Percentiles rank a stretch among this genome's conserved stretches.
phyloP scores from a whole-genome alignment of 129 eudicot genomes.

The Saposhnikovia divaricata region DNA sequence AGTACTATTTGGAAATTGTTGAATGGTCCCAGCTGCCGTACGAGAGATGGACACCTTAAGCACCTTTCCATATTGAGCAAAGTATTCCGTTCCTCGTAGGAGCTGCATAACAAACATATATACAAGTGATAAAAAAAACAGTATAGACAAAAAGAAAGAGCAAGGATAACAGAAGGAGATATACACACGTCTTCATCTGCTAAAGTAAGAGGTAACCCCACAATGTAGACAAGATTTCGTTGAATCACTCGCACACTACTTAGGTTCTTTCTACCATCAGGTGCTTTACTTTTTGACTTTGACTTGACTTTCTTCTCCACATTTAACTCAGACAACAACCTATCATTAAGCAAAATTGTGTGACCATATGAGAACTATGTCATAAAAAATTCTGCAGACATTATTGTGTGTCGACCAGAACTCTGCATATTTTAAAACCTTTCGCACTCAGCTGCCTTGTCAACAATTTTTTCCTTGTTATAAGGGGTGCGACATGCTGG shows the following conservation, averaged over 20 bases:
- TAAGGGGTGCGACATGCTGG: constrained; percentile 70
- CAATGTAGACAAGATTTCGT: constrained; percentile 48
- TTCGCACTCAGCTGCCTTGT: constrained; percentile 36
- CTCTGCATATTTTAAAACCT: constrained; percentile 19
- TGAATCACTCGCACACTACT: constrained; percentile 55
- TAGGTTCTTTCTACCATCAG: constrained; percentile 47
- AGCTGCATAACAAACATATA: constrained; percentile 30
- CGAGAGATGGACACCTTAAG: constrained; percentile 58
- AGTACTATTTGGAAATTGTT: constrained; percentile 45
- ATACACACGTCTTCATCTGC: constrained; percentile 60
- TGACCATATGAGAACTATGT: neutral
- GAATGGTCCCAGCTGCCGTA: constrained; percentile 47
- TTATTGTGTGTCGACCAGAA: constrained; percentile 1
- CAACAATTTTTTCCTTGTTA: constrained; percentile 54
- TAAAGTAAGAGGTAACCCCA: constrained; percentile 46
- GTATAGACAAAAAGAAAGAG: neutral
- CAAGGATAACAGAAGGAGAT: neutral
- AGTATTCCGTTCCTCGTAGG: constrained; percentile 42
- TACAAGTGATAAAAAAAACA: neutral
- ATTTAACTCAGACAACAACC: constrained; percentile 33
- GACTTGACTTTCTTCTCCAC: constrained; percentile 43
- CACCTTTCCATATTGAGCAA: constrained; percentile 57
- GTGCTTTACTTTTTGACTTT: constrained; percentile 41
- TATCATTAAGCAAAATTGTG: neutral
- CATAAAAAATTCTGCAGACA: constrained; percentile 1